These are phyloP conservation scores for Russula griseocarnosa DNA, from an alignment of 768 basidiomycete genomes.

Conservation along the genomic window DNA sequence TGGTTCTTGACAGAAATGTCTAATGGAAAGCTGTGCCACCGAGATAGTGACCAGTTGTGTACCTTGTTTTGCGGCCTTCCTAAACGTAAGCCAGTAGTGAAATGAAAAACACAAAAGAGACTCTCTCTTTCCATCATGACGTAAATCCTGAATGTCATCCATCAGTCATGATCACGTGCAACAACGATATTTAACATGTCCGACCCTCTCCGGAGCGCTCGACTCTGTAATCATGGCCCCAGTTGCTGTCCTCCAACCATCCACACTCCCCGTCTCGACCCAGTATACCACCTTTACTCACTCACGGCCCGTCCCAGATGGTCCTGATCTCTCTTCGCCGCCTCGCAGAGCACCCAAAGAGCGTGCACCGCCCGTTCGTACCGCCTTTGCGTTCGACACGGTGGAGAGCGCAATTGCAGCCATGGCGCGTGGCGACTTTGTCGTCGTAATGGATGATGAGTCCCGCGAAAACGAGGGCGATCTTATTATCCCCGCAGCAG, in stretches of 20 bases:
- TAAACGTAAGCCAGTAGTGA: too few relatives aligned
- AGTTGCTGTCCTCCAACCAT: slow-evolving; percentile 8
- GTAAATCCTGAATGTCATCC: background rate
- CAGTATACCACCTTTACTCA: background rate
- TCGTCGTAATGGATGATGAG: slow-evolving; percentile 98
- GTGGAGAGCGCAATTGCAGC: slow-evolving; percentile 77
- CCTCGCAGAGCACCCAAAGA: slow-evolving; percentile 31
- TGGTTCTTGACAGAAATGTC: background rate
- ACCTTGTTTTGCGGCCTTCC: background rate
- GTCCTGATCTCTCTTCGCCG: slow-evolving; percentile 25
- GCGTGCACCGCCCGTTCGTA: slow-evolving; percentile 30
- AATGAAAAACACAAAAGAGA: too few relatives aligned
- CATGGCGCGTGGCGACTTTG: slow-evolving; percentile 77
- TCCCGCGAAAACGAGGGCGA: slow-evolving; percentile 96
- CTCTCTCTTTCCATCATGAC: too few relatives aligned
- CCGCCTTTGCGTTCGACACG: slow-evolving; percentile 64
- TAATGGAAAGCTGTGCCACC: background rate
- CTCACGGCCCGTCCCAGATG: slow-evolving; percentile 3
- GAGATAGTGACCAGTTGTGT: too few relatives aligned
- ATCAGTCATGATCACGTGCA: background rate
- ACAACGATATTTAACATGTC: background rate
- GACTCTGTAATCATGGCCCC: slow-evolving; percentile 16
- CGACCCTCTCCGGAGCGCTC: background rate
- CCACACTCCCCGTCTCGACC: background rate
- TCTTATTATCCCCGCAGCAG: slow-evolving; percentile 79